A percentile compares a stretch with the other conserved stretches of the same genome.
phyloP scores from a whole-genome alignment of 108 stramenopile species.

The Chaetoceros muelleri region DNA sequence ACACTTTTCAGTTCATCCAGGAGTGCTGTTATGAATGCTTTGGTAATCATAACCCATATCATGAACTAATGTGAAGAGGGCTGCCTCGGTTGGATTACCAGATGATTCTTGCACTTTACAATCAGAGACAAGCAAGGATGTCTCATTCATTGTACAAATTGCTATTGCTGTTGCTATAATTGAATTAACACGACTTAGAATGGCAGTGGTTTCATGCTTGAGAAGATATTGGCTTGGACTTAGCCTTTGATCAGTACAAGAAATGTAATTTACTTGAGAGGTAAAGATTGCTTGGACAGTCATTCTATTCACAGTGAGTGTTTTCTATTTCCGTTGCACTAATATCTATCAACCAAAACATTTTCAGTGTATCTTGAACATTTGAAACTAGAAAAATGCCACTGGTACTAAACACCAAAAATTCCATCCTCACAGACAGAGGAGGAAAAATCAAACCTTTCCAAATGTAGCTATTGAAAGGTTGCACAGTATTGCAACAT shows the following conservation, averaged over 20 bases:
- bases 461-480: too few species aligned
- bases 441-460: too few species aligned
- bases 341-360: too few species aligned
- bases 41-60: constrained; percentile 52
- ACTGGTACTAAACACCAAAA: too few species aligned
- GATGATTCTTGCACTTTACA: constrained; percentile 30
- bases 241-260: constrained; percentile 39
- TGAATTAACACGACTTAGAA: constrained; percentile 15
- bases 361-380: too few species aligned
- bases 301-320: constrained; percentile 96
- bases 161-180: constrained; percentile 40
- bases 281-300: constrained; percentile 63
- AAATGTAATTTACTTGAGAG: constrained; percentile 28
- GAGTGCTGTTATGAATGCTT: constrained; percentile 53
- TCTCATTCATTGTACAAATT: constrained; percentile 81
- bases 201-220: constrained; percentile 14
- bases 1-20: constrained; percentile 54
- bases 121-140: constrained; percentile 27
- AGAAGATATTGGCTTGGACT: constrained; percentile 41
- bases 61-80: constrained; percentile 61
- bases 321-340: too few species aligned
- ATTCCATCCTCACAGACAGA: too few species aligned
- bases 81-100: constrained; percentile 94
- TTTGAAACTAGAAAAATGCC: too few species aligned
- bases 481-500: too few species aligned